These are phyloP conservation scores for Kurtzmaniella quercitrusa DNA, from an alignment of 1,139 yeast species.

Conservation along the genomic window DNA sequence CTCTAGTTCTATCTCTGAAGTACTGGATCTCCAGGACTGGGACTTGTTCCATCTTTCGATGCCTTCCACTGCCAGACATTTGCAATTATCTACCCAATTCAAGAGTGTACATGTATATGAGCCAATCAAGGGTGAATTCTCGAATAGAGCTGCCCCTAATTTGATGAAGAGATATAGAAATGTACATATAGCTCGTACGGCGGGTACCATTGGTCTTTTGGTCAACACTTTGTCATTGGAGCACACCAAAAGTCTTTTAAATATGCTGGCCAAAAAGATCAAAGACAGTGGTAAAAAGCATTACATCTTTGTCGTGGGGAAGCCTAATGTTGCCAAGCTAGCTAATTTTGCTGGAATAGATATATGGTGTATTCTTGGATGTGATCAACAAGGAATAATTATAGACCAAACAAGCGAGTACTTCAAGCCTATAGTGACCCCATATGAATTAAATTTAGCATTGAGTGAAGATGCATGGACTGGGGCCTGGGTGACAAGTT, in stretches of 20 bases:
- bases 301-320: constrained; percentile 93
- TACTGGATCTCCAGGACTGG: constrained; percentile 31
- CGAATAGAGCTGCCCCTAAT: constrained; percentile 64
- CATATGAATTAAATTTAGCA: constrained; percentile 84
- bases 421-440: constrained; percentile 88
- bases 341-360: constrained; percentile 93
- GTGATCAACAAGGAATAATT: constrained; percentile 91
- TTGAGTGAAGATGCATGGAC: constrained; percentile 79
- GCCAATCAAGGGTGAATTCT: constrained; percentile 19
- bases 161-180: constrained; percentile 77
- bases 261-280: constrained; percentile 56
- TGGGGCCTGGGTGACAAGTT: constrained; percentile 89
- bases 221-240: constrained; percentile 83
- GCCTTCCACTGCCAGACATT: constrained; percentile 76
- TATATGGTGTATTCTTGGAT: constrained; percentile 90
- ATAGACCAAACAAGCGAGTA: constrained; percentile 74
- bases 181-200: constrained; percentile 85
- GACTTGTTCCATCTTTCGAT: constrained; percentile 63
- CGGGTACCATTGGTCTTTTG: constrained; percentile 86
- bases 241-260: constrained; percentile 62
- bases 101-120: constrained; percentile 47
- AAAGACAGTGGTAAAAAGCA: constrained; percentile 82
- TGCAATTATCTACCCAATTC: constrained; percentile 72
- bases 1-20: constrained; percentile 11
- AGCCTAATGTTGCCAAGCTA: constrained; percentile 95